phyloP scores from a whole-genome alignment of 495 filamentous ascomycete genomes.

The Talaromyces stipitatus region DNA sequence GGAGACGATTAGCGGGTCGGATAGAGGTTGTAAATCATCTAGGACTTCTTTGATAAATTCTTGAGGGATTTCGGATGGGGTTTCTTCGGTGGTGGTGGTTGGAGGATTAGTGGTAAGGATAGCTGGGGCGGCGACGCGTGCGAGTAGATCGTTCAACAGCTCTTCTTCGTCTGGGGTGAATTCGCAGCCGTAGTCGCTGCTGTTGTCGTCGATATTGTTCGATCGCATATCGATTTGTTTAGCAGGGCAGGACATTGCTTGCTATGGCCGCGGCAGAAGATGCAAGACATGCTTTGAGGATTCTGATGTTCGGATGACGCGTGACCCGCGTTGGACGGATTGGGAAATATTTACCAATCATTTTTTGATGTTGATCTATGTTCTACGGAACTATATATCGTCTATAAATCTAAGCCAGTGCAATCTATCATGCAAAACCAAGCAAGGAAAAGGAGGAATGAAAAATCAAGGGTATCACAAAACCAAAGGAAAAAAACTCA shows the following conservation, averaged over 20 bases:
- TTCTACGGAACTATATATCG: background rate
- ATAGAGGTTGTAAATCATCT: background rate
- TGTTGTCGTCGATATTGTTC: background rate
- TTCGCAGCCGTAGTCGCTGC: slow-evolving; percentile 66
- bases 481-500: slow-evolving; percentile 11
- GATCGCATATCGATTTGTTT: background rate
- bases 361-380: background rate
- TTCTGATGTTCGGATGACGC: background rate
- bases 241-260: background rate
- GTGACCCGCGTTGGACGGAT: background rate
- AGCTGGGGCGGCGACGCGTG: slow-evolving; percentile 18
- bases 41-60: slow-evolving; percentile 3
- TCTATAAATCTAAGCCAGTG: background rate
- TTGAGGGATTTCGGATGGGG: background rate
- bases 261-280: background rate
- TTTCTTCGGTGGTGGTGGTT: slow-evolving; percentile 9
- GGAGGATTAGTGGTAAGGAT: slow-evolving; percentile 13
- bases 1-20: slow-evolving; percentile 13
- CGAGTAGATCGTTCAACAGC: slow-evolving; percentile 39
- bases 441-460: slow-evolving; percentile 3
- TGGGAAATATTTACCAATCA: background rate
- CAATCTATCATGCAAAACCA: background rate
- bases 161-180: slow-evolving; percentile 57
- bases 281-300: background rate
- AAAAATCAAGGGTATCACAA: slow-evolving; percentile 7